phyloP scores from a whole-genome alignment of 768 basidiomycete genomes.

The Boletellus sp. region DNA sequence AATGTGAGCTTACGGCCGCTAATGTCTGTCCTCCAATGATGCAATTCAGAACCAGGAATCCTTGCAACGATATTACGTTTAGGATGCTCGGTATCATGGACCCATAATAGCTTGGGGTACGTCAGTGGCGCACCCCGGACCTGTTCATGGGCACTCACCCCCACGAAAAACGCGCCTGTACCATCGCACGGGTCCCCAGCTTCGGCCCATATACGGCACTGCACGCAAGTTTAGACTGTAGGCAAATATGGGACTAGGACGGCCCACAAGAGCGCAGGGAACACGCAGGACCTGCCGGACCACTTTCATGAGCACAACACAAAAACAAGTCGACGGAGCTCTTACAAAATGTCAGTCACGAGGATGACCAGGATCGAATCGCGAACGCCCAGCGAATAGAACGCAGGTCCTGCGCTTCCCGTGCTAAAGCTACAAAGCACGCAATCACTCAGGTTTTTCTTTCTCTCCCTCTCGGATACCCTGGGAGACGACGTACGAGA shows the following conservation, averaged over 20 bases:
- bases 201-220: conserved; percentile 54
- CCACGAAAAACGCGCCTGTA: conserved; percentile 51
- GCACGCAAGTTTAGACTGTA: background rate
- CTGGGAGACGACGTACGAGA: conserved; percentile 31
- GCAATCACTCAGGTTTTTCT: background rate
- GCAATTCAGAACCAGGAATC: conserved; percentile 55
- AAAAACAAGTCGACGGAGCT: background rate
- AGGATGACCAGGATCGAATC: conserved; percentile 41
- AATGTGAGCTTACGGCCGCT: conserved; percentile 40
- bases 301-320: conserved; percentile 2
- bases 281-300: conserved; percentile 26
- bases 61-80: conserved; percentile 49
- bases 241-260: background rate
- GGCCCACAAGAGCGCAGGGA: conserved; percentile 40
- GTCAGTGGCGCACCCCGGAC: conserved; percentile 9
- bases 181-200: conserved; percentile 56
- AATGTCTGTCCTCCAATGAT: conserved; percentile 64
- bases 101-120: conserved; percentile 35
- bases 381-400: conserved; percentile 44
- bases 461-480: too few relatives aligned
- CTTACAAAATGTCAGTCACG: conserved; percentile 45
- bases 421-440: conserved; percentile 40
- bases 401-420: conserved; percentile 48
- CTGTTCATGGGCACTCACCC: conserved; percentile 33
- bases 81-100: conserved; percentile 41